Evolutionary conservation across 1,139 yeast species (phyloP).

Genomic region (Pichia sp.): DNA sequence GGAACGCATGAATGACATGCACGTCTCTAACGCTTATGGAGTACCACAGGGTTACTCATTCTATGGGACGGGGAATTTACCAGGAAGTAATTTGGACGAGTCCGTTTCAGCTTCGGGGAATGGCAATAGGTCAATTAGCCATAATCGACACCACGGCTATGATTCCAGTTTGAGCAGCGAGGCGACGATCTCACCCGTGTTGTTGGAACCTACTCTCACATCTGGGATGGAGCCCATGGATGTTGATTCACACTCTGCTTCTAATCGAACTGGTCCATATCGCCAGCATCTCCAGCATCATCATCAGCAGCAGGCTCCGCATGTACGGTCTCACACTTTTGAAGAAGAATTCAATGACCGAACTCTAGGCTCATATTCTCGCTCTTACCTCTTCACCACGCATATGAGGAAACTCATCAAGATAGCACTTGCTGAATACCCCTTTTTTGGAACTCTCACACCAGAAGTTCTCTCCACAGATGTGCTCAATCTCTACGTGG

Average conservation of each 20-base stretch:
- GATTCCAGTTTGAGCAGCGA: conserved; percentile 25
- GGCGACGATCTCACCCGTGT: conserved; percentile 34
- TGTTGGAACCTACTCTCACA: conserved; percentile 23
- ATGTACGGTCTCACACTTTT: conserved; percentile 4
- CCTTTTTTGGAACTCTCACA: conserved; percentile 52
- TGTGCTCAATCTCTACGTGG: conserved; percentile 48
- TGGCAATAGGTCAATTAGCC: too few relatives aligned
- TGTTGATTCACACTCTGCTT: too few relatives aligned
- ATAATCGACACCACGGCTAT: not conserved
- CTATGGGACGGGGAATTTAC: conserved; percentile 28
- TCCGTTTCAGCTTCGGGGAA: too few relatives aligned
- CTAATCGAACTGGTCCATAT: too few relatives aligned
- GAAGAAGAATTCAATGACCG: conserved; percentile 17
- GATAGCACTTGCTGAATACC: conserved; percentile 53
- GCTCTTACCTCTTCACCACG: conserved; percentile 45
- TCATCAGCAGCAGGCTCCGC: too few relatives aligned
- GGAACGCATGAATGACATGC: conserved; percentile 36
- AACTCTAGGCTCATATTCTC: conserved; percentile 30
- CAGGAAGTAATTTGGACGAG: too few relatives aligned
- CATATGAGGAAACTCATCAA: conserved; percentile 45
- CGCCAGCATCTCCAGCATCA: too few relatives aligned
- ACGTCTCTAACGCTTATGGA: conserved; percentile 39
- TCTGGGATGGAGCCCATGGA: conserved; percentile 7
- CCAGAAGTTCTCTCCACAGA: conserved; percentile 57
- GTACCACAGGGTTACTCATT: conserved; percentile 54